phyloP scores from a whole-genome alignment of 768 basidiomycete species.

The Kwoniella bestiolae region DNA sequence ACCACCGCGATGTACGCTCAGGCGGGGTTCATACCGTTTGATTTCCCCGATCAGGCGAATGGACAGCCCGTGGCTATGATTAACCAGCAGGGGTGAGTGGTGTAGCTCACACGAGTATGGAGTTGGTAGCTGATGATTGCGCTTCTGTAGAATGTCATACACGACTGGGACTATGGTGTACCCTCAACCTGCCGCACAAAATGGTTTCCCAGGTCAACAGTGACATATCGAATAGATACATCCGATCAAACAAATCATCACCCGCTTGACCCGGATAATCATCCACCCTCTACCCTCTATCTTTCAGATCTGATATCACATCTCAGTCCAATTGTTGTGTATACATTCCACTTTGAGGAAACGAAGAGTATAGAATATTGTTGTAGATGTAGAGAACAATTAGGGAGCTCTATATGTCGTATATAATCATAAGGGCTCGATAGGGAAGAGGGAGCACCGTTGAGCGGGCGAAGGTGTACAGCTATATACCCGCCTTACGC shows the following conservation, averaged over 20 bases:
- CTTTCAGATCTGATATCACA: too few relatives aligned
- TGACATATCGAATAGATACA: not conserved
- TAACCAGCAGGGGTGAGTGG: not conserved
- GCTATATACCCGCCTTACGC: not conserved
- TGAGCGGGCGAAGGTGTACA: not conserved
- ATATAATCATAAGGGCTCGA: not conserved
- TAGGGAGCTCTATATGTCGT: not conserved
- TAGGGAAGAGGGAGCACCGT: not conserved
- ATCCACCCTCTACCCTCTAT: too few relatives aligned
- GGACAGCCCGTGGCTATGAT: conserved; percentile 8
- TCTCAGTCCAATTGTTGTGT: not conserved
- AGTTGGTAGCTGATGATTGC: conserved; percentile 2
- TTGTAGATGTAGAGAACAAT: not conserved
- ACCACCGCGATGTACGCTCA: conserved; percentile 25
- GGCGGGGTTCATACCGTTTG: conserved; percentile 19
- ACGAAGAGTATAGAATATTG: not conserved
- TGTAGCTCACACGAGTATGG: too few relatives aligned
- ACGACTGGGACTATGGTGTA: conserved; percentile 15
- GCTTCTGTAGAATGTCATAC: not conserved
- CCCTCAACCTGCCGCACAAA: conserved; percentile 10
- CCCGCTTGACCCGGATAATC: too few relatives aligned
- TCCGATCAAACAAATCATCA: too few relatives aligned
- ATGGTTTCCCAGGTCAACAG: not conserved
- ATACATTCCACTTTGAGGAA: not conserved
- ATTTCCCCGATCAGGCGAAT: conserved; percentile 19